Evolutionary conservation across 2,329 filamentous ascomycete genomes (phyloP).

Genomic region (Pleoardoris graminearum): DNA sequence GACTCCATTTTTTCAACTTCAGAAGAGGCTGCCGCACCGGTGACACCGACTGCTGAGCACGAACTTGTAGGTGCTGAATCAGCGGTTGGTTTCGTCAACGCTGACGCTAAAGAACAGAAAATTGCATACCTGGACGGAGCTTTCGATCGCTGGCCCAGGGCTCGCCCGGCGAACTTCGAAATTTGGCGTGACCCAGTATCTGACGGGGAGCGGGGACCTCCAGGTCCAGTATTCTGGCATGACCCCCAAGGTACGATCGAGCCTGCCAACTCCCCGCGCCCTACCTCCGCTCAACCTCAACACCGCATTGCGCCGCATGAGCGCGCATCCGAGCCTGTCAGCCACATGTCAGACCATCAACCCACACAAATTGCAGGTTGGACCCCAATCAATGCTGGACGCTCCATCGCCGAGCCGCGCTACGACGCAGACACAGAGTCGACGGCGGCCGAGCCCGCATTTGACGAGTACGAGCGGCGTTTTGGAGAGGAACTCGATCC

Average conservation of each 20-base stretch:
- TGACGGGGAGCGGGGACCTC: not conserved
- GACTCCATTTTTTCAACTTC: not conserved
- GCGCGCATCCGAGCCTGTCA: not conserved
- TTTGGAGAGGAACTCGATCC: not conserved
- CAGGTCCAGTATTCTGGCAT: too few relatives aligned
- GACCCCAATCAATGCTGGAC: not conserved
- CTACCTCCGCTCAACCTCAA: not conserved
- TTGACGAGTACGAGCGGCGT: not conserved
- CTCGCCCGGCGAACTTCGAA: not conserved
- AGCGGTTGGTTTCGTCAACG: not conserved
- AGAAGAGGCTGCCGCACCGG: not conserved
- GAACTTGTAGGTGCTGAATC: not conserved
- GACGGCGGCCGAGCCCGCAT: not conserved
- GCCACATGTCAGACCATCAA: not conserved
- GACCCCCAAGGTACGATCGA: not conserved
- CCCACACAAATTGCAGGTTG: not conserved
- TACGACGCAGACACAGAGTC: not conserved
- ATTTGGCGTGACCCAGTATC: not conserved
- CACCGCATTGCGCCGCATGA: not conserved
- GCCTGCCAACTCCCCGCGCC: not conserved
- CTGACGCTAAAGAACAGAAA: not conserved
- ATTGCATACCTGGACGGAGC: not conserved
- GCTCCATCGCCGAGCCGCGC: too few relatives aligned
- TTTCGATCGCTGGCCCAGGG: not conserved
- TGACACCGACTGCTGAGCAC: not conserved